Conservation (phyloP, 106 monocot species). For the Allium sativum region DNA sequence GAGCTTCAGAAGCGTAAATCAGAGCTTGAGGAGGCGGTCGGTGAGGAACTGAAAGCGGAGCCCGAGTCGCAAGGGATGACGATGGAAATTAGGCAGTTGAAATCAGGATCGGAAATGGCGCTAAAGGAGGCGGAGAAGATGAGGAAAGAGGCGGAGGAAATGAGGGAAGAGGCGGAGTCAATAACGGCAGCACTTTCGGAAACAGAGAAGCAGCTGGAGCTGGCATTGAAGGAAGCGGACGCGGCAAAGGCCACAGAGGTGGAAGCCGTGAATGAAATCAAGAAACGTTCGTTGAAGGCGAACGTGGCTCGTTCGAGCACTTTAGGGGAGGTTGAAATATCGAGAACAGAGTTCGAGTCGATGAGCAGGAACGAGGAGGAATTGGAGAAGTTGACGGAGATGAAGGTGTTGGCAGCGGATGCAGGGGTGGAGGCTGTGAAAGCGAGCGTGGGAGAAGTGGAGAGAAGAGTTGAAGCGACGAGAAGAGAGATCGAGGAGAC, state of each 20-base stretch:
- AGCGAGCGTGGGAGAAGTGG: slow-evolving; percentile 44
- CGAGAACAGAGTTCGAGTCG: slow-evolving; percentile 38
- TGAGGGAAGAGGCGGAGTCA: slow-evolving; percentile 40
- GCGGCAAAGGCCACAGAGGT: slow-evolving; percentile 48
- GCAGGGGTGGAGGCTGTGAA: slow-evolving; percentile 50
- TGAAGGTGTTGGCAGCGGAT: slow-evolving; percentile 50
- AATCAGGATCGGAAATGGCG: slow-evolving; percentile 34
- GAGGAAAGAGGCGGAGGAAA: slow-evolving; percentile 35
- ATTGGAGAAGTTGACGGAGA: slow-evolving; percentile 36
- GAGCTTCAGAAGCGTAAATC: slow-evolving; percentile 45
- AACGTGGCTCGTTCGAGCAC: slow-evolving; percentile 25
- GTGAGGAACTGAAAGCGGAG: slow-evolving; percentile 26
- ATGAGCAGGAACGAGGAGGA: slow-evolving; percentile 45
- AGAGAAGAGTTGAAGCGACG: slow-evolving; percentile 27
- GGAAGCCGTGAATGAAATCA: slow-evolving; percentile 33
- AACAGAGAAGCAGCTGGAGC: slow-evolving; percentile 41
- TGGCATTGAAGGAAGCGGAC: slow-evolving; percentile 43
- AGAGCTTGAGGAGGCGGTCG: slow-evolving; percentile 31
- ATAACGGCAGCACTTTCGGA: slow-evolving; percentile 19
- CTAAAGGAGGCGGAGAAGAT: slow-evolving; percentile 38
- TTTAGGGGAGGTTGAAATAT: slow-evolving; percentile 36
- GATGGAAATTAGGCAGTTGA: slow-evolving; percentile 30
- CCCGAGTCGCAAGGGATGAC: slow-evolving; percentile 30
- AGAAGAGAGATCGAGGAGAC: slow-evolving; percentile 55
- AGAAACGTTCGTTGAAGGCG: slow-evolving; percentile 26